Percentiles rank a stretch among this genome's conserved stretches.
Evolutionary conservation across 495 filamentous ascomycete species (phyloP).

Genomic region (Aspergillus sclerotioniger): DNA sequence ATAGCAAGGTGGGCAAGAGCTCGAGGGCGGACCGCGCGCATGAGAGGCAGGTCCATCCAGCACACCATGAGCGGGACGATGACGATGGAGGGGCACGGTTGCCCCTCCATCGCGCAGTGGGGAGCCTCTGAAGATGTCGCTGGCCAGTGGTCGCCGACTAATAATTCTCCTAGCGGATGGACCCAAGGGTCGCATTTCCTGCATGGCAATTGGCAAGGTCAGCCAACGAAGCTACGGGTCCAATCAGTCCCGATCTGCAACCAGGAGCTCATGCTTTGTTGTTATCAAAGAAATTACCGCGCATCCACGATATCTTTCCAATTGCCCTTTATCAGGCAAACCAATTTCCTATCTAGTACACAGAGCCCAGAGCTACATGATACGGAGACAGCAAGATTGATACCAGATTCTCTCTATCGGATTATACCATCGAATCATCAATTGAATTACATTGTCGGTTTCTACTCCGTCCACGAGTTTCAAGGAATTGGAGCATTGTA

Average conservation of each 20-base stretch:
- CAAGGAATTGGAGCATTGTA: no score
- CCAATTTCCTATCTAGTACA: not conserved
- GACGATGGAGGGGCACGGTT: slow-evolving; percentile 22
- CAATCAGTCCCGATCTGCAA: not conserved
- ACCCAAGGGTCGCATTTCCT: not conserved
- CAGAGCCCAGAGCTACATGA: not conserved
- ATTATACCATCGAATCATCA: not conserved
- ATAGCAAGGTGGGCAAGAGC: slow-evolving; percentile 8
- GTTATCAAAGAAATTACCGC: no score
- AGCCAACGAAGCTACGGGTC: not conserved
- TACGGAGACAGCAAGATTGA: no score
- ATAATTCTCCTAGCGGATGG: not conserved
- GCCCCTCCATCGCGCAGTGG: slow-evolving; percentile 10
- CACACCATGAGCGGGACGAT: slow-evolving; percentile 13
- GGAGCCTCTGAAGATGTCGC: not conserved
- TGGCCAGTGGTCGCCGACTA: slow-evolving; percentile 1
- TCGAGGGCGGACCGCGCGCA: not conserved
- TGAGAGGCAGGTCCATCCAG: slow-evolving; percentile 42
- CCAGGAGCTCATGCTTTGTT: no score
- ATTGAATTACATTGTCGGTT: no score
- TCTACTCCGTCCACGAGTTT: no score
- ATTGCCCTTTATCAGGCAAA: not conserved
- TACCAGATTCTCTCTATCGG: not conserved
- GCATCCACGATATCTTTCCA: no score
- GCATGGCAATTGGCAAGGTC: not conserved